A percentile compares a stretch with the other conserved stretches of the same genome.
These are phyloP conservation scores for Trichosanthes cucumerina DNA, from an alignment of 306 rosid species.

Conservation along the genomic window DNA sequence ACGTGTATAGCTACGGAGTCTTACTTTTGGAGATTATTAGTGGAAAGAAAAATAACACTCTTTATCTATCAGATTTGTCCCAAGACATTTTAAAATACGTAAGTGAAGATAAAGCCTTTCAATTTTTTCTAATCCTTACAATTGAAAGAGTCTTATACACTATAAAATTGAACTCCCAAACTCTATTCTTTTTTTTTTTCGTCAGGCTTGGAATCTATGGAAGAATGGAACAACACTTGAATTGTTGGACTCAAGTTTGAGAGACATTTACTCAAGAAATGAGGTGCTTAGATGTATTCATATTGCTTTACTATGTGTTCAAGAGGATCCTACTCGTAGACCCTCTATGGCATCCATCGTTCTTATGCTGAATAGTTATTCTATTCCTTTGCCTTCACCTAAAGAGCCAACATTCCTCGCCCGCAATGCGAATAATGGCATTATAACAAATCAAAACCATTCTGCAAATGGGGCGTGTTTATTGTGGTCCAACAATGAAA, in stretches of 20 bases:
- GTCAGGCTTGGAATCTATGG: conserved; percentile 27
- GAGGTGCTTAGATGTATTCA: conserved; percentile 26
- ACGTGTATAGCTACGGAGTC: conserved; percentile 18
- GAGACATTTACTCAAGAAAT: conserved; percentile 1
- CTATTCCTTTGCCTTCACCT: background rate
- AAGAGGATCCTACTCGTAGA: conserved; percentile 17
- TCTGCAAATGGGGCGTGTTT: background rate
- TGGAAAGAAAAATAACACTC: conserved; percentile 12
- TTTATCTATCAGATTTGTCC: background rate
- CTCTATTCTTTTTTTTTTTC: background rate
- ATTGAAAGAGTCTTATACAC: background rate
- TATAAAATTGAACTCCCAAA: background rate
- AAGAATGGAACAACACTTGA: conserved; percentile 4
- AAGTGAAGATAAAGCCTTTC: background rate
- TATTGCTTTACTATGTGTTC: conserved; percentile 20
- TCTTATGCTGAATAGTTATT: conserved; percentile 12
- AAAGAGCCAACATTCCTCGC: background rate
- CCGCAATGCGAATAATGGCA: background rate
- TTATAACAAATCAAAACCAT: background rate
- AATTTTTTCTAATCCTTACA: background rate
- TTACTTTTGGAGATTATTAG: conserved; percentile 17
- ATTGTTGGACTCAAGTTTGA: conserved; percentile 9
- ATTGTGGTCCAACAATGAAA: background rate
- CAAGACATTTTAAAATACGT: conserved; percentile 10
- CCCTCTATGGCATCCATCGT: conserved; percentile 22